Percentiles rank a stretch among this genome's conserved stretches.
Evolutionary conservation across 805 yeast species (phyloP).

Genomic region (Ogataea wickerhamii): DNA sequence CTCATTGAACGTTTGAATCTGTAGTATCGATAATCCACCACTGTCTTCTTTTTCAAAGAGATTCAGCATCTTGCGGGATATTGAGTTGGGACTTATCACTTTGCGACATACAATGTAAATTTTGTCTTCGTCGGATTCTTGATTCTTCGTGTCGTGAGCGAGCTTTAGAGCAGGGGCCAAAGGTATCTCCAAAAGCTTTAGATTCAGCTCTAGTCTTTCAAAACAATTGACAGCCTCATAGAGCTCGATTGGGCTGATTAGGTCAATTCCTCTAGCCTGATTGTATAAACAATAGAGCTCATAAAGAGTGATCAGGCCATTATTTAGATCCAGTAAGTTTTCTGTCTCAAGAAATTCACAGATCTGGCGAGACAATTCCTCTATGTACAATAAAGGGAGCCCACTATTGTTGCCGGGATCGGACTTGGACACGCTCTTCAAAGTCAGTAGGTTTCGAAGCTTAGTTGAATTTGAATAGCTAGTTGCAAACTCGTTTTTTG

Average conservation of each 20-base stretch:
- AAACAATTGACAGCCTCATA: constrained; percentile 57
- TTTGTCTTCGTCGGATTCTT: constrained; percentile 21
- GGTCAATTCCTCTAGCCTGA: constrained; percentile 58
- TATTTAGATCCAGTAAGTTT: constrained; percentile 44
- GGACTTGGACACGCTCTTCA: constrained; percentile 13
- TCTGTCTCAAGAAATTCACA: constrained; percentile 60
- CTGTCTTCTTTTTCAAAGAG: constrained; percentile 11
- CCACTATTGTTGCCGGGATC: constrained; percentile 11
- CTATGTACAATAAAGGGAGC: constrained; percentile 31
- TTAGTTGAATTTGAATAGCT: constrained; percentile 21
- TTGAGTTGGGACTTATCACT: constrained; percentile 20
- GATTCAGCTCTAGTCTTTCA: constrained; percentile 38
- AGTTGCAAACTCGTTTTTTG: constrained; percentile 27
- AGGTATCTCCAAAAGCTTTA: constrained; percentile 44
- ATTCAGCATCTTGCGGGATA: constrained; percentile 21
- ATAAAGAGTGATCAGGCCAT: constrained; percentile 57
- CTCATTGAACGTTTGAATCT: constrained; percentile 24
- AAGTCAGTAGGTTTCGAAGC: constrained; percentile 16
- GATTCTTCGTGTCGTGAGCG: constrained; percentile 26
- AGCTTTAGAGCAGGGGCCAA: constrained; percentile 34
- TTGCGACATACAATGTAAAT: constrained; percentile 27
- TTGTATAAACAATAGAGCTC: constrained; percentile 66
- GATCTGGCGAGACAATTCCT: constrained; percentile 75
- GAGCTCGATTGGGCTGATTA: constrained; percentile 69
- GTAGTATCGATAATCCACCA: constrained; percentile 28